Evolutionary conservation across 2,329 filamentous ascomycete genomes (phyloP).

Genomic region (Samsoniella hepiali): DNA sequence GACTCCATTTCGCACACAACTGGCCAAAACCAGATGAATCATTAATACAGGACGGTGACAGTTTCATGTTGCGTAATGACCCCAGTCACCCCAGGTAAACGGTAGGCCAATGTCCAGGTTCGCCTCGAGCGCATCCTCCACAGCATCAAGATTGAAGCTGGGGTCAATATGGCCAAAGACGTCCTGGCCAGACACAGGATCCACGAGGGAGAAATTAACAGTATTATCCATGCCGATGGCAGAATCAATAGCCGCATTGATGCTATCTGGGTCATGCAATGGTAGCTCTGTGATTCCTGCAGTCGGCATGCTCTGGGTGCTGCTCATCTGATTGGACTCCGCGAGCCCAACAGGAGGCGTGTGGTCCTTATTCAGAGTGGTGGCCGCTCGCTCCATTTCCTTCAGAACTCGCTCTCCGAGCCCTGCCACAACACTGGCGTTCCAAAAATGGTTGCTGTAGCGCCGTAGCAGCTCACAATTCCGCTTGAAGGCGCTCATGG

Average conservation of each 20-base stretch:
- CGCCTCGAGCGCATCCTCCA: slow-evolving; percentile 53
- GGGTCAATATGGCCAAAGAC: slow-evolving; percentile 55
- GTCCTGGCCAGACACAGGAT: slow-evolving; percentile 47
- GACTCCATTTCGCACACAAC: too few species aligned
- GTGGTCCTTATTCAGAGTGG: slow-evolving; percentile 40
- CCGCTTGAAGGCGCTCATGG: slow-evolving; percentile 51
- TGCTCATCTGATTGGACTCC: neutral
- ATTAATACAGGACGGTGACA: neutral
- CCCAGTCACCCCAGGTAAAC: slow-evolving; percentile 49
- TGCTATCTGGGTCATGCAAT: slow-evolving; percentile 25
- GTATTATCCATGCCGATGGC: slow-evolving; percentile 31
- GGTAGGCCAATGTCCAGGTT: slow-evolving; percentile 53
- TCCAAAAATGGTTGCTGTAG: slow-evolving; percentile 57
- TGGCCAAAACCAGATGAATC: neutral
- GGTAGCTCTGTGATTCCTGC: slow-evolving; percentile 25
- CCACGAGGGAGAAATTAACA: slow-evolving; percentile 42
- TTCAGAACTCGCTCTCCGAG: slow-evolving; percentile 53
- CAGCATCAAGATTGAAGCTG: slow-evolving; percentile 50
- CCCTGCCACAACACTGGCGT: slow-evolving; percentile 51
- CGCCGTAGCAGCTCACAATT: slow-evolving; percentile 52
- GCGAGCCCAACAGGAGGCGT: slow-evolving; percentile 23
- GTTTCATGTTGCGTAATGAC: slow-evolving; percentile 33
- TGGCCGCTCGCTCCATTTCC: slow-evolving; percentile 55
- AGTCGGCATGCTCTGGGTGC: slow-evolving; percentile 19
- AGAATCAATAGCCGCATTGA: slow-evolving; percentile 26